Base-by-base conservation (phyloP, 192 early-diverging fungal species). In the Coemansia sp. region DNA sequence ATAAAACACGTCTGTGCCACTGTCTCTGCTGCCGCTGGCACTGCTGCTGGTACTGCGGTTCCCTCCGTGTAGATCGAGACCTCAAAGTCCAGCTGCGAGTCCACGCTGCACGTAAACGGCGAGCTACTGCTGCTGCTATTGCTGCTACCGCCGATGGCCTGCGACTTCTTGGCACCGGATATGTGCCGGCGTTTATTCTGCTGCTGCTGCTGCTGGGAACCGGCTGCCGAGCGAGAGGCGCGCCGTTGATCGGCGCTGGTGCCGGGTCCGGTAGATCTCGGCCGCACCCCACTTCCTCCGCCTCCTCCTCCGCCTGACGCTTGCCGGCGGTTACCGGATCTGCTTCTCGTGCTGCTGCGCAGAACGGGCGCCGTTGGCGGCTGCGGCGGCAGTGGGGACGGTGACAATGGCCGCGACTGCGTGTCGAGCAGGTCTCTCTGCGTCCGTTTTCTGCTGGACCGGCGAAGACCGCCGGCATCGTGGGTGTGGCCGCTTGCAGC, bases 41-140 rank as follows among this genome's bases (percentile, higher is more conserved):
- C 51, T 63, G 61, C 25, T 32, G 32, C 32, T 32, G 66, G 65
- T 6, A 68, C 65, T 12, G 67, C 55, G 5, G 75, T 65, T 16
- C 75, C 75, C 12, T 46, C 40, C 2, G 69, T 77, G 44, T 42
- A 65, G 22, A 72, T 65, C 14, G 70, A 64, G 20, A 68, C 75
- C 42, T 77, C 75, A 37, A 67, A 68, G n/a, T 43, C 49, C 19
- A 72, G 65, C 4, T 50, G 57, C 8, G 75, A 77, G 19, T 67
- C 70, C 10, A 69, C 25, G 56, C 65, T 64, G 37, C 25, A 48
- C 43, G 43, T 48, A 5, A 37, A 57, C 4, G 60, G 17, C 25
- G 54, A 63, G 49, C 67, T 43, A 43, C 53, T 64, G 44, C 61
- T 57, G 39, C 69, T 64, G 12, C 50, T 55, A 11, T 57, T 20